Evolutionary conservation across 306 rosid genomes (phyloP).

Genomic region (Casuarina cunninghamiana): DNA sequence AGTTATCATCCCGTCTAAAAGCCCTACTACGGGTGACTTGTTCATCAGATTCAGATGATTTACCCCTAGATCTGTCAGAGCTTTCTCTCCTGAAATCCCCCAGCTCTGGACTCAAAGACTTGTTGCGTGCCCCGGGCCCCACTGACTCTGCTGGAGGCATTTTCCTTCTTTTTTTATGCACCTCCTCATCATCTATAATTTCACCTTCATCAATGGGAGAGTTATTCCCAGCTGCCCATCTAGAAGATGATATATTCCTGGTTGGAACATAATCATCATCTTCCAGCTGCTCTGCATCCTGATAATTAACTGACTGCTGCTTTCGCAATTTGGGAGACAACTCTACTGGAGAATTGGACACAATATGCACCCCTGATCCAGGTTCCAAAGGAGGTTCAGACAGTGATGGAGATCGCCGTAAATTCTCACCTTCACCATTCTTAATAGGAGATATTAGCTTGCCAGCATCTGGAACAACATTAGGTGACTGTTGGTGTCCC

Average conservation of each 20-base stretch:
- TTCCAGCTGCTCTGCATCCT: constrained; percentile 52
- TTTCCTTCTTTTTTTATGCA: constrained; percentile 62
- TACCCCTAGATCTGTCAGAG: constrained; percentile 52
- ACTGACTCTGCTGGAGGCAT: constrained; percentile 36
- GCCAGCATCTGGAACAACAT: constrained; percentile 39
- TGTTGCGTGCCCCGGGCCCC: constrained; percentile 48
- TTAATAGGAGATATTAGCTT: constrained; percentile 41
- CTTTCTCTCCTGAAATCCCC: constrained; percentile 65
- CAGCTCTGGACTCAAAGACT: constrained; percentile 60
- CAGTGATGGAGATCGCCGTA: constrained; percentile 25
- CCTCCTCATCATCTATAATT: constrained; percentile 53
- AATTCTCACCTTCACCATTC: constrained; percentile 29
- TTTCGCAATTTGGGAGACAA: constrained; percentile 36
- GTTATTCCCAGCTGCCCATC: constrained; percentile 90
- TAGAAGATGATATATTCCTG: constrained; percentile 80
- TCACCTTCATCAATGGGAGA: constrained; percentile 94
- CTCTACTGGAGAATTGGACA: constrained; percentile 32
- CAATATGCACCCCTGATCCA: constrained; percentile 25
- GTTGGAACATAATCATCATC: constrained; percentile 77
- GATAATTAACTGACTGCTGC: constrained; percentile 38
- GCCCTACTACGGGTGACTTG: constrained; percentile 49
- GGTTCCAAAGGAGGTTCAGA: constrained; percentile 28
- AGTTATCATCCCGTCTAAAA: constrained; percentile 60
- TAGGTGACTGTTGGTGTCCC: constrained; percentile 46
- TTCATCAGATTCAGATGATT: constrained; percentile 75